Base-by-base conservation (phyloP, 1,139 yeast species). In the Lodderomyces theae region DNA sequence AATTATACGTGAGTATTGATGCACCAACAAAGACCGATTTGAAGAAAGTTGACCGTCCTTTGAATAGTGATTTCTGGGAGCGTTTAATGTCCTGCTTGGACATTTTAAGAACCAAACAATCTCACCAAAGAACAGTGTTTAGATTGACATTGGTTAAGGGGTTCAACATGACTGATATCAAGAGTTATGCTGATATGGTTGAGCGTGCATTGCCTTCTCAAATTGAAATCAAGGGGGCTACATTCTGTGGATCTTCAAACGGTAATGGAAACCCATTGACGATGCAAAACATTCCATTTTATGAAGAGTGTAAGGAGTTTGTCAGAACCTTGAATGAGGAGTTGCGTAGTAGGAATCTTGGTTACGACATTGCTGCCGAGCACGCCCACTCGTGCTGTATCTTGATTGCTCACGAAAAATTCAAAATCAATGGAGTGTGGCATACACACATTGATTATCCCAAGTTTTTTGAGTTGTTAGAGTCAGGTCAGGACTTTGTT, bases 371-470 rank as follows among this genome's bases (percentile, higher is more conserved):
- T 44, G 96, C 97, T 7, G 95, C 97, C 0, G 97, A 89, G 59
- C 97, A 89, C 61, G 95, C 96, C 0, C 97, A 89, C 59, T 85
- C 95, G 5, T 89, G 96, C 64, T 89, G 97, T 67, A 84, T 89
- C 21, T 69, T 89, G 49, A 79, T 90, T 54, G 96, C 96, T 0
- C 85, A 84, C 50, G 72, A 71, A 37, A 79, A 80, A 53, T 89
- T 88, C 68, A 72, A 77, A 51, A 80, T 82, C 43, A 63, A 85
- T 54, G 83, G 77, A 22, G 77, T 75, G 48, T 89, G 97, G 97
- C 78, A 81, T 58, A 89, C 97, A 1, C 96, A 89, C 56, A 89
- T 89, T 44, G 86, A 89, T 60, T 90, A 89, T 60, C 76, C 80
- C 8, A 79, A 69, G 49, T 89, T 86, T 61, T 90, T 89, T 56